Evolutionary conservation across 1,284 basidiomycete species (phyloP).

Genomic region (Ustanciosporium gigantosporum): DNA sequence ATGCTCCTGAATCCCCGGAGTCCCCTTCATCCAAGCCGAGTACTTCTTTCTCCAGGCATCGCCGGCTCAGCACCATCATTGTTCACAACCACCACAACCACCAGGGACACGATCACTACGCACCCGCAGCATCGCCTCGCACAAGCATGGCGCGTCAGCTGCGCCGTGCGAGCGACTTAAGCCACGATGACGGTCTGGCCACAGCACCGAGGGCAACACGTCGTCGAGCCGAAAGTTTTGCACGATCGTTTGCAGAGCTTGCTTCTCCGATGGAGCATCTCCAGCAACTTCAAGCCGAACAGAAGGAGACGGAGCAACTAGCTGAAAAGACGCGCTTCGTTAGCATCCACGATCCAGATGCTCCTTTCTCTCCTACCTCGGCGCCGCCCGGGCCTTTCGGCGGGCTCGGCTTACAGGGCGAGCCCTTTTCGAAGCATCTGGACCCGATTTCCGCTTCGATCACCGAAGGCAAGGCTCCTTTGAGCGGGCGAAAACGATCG

Average conservation of each 20-base stretch:
- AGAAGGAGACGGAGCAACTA: conserved; percentile 10
- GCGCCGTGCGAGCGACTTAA: conserved; percentile 19
- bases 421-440: not conserved
- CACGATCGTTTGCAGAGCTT: conserved; percentile 36
- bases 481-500: not conserved
- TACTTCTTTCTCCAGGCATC: conserved; percentile 28
- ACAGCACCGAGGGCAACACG: not conserved
- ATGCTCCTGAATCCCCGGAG: not conserved
- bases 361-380: too few relatives aligned
- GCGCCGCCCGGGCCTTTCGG: too few relatives aligned
- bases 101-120: conserved; percentile 1
- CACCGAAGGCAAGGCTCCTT: not conserved
- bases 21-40: not conserved
- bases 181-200: not conserved
- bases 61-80: conserved; percentile 26
- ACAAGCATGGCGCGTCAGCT: conserved; percentile 2
- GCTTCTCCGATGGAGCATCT: conserved; percentile 23
- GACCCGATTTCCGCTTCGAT: conserved; percentile 2
- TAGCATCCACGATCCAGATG: too few relatives aligned
- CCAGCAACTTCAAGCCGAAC: conserved; percentile 25
- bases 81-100: conserved; percentile 18
- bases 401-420: conserved; percentile 9
- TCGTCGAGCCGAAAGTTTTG: conserved; percentile 33
- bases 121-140: conserved; percentile 5
- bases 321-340: conserved; percentile 5